Evolutionary conservation across 768 basidiomycete species (phyloP).

Genomic region (Auriscalpium microsporum): DNA sequence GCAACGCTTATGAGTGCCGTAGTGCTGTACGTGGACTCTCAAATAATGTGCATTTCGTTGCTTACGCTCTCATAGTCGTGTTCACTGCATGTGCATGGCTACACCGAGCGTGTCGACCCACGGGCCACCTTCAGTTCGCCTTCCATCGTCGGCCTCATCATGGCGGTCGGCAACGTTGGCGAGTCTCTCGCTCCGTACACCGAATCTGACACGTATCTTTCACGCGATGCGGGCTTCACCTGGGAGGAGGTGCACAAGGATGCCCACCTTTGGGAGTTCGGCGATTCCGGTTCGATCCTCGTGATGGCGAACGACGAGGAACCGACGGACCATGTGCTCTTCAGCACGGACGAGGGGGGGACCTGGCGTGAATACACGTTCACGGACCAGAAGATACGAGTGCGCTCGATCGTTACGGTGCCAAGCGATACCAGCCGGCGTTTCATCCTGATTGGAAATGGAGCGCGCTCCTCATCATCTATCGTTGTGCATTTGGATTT

Average conservation of each 20-base stretch:
- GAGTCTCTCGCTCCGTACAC: slow-evolving; percentile 70
- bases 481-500: slow-evolving; percentile 89
- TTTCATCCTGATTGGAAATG: slow-evolving; percentile 77
- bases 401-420: slow-evolving; percentile 76
- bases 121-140: slow-evolving; percentile 92
- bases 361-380: slow-evolving; percentile 88
- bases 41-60: not conserved
- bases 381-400: slow-evolving; percentile 59
- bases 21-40: slow-evolving; percentile 43
- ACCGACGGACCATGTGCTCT: slow-evolving; percentile 81
- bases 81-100: slow-evolving; percentile 87
- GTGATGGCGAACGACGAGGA: slow-evolving; percentile 95
- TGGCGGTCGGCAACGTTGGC: slow-evolving; percentile 96
- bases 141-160: slow-evolving; percentile 83
- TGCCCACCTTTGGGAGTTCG: slow-evolving; percentile 96
- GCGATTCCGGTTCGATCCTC: slow-evolving; percentile 91
- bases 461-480: slow-evolving; percentile 36
- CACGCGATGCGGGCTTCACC: slow-evolving; percentile 92
- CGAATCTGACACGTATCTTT: slow-evolving; percentile 92
- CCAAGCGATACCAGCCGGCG: slow-evolving; percentile 84
- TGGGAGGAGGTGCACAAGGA: slow-evolving; percentile 99
- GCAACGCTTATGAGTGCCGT: slow-evolving; percentile 61
- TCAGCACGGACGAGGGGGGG: slow-evolving; percentile 82
- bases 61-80: slow-evolving; percentile 49
- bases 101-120: slow-evolving; percentile 86